These are phyloP conservation scores for Solanum arcanum DNA, from an alignment of 257 asterid species.

Conservation along the genomic window DNA sequence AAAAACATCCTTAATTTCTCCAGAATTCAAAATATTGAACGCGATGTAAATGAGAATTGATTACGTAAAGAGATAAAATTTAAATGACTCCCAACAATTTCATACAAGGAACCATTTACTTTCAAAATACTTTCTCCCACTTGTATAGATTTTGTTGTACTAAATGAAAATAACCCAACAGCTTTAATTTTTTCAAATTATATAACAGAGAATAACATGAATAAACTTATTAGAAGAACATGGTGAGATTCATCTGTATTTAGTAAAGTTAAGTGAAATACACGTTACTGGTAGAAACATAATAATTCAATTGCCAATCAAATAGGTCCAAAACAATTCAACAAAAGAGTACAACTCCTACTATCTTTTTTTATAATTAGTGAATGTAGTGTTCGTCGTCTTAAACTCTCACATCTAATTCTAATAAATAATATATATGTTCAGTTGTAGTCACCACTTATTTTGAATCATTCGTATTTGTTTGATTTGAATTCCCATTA, in stretches of 20 bases:
- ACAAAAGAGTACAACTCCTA: background rate
- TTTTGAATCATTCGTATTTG: no score
- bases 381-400: background rate
- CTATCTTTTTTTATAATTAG: background rate
- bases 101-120: background rate
- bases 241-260: background rate
- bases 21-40: no score
- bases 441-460: no score
- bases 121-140: background rate
- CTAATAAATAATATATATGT: background rate
- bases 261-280: background rate
- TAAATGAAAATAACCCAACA: background rate
- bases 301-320: background rate
- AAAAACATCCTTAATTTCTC: no score
- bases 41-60: no score
- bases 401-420: background rate
- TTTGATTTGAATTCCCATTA: no score
- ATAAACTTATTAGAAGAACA: background rate
- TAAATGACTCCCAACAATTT: background rate
- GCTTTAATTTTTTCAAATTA: background rate
- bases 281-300: background rate
- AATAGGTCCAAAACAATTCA: background rate
- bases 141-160: background rate
- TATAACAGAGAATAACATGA: background rate
- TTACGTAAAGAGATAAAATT: no score